Base-by-base conservation (phyloP, 2,329 filamentous ascomycete genomes). In the Botrytis deweyae region DNA sequence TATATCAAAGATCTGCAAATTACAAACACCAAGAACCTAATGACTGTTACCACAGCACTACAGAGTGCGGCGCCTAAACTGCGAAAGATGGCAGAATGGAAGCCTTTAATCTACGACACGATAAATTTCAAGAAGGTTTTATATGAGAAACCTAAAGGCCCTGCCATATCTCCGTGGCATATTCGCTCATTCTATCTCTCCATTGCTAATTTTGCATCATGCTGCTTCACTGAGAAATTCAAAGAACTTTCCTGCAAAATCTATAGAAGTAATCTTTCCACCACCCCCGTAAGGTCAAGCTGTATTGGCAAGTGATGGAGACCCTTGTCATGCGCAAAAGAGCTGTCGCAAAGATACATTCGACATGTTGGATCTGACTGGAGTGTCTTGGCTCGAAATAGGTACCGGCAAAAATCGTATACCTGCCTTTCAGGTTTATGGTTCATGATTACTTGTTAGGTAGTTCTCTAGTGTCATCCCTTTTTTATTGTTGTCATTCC, bases 281-380 rank as follows among this genome's bases (percentile, higher is more conserved):
- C 3, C 1, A 58, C 2, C 7, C 9, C 52, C 0, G 52, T 18
- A 58, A 29, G 14, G 3, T 7, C 52, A 58, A 18, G n/a, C n/a
- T 18, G 14, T 58, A 18, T 18, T 2, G 25, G 4, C 16, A 44
- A 18, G 16, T 18, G 0, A 0, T 46, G 1, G 8, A 22, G 9
- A 0, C 22, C 7, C 46, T 2, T 0, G 12, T 14, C 1, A n/a
- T n/a, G 49, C 6, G 49, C 10, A 25, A 1, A 55, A 0, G 4
- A 55, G 25, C 25, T 55, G 49, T 16, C 6, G 12, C 5, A 16
- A 2, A 16, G 49, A 55, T 3, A 16, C 3, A 16, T 8, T 16
- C 12, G 3, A 58, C 14, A 0, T 7, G 25, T 29, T 4, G 9
- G 18, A 58, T 18, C 6, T 5, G 7, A 4, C 52, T 52, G 6